These are phyloP conservation scores for Biancaea sappan DNA, from an alignment of 306 rosid species.

Conservation along the genomic window DNA sequence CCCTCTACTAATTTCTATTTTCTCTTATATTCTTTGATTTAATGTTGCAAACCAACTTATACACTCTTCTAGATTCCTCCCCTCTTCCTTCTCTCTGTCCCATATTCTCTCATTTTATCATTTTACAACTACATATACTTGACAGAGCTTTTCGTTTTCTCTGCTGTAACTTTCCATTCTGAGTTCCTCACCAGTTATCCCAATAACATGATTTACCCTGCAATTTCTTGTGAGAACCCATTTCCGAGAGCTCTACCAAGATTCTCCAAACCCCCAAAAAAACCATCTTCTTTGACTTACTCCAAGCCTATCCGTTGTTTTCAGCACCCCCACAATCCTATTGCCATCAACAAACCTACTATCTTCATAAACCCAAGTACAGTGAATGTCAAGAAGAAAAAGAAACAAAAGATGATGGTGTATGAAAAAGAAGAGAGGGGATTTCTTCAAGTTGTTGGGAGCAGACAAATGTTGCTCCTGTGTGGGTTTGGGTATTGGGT, in stretches of 20 bases:
- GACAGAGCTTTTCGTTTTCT: neutral
- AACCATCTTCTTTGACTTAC: conserved; percentile 7
- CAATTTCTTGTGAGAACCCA: conserved; percentile 35
- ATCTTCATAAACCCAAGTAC: conserved; percentile 29
- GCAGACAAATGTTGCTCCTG: conserved; percentile 50
- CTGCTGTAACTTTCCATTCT: neutral
- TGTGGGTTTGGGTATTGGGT: conserved; percentile 94
- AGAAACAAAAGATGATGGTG: conserved; percentile 17
- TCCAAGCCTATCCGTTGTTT: conserved; percentile 37
- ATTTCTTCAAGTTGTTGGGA: conserved; percentile 40
- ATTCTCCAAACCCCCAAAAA: conserved; percentile 17
- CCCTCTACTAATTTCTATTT: neutral
- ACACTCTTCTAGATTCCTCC: conserved; percentile 65
- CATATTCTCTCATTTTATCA: neutral
- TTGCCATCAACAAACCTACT: conserved; percentile 27
- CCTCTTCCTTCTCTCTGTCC: neutral
- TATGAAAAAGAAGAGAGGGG: conserved; percentile 35
- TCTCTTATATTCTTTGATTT: neutral
- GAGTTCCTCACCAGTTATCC: neutral
- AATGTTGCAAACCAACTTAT: conserved; percentile 16
- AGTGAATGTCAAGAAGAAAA: conserved; percentile 15
- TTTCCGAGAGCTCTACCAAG: conserved; percentile 34
- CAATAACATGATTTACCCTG: conserved; percentile 51
- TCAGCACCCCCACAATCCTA: conserved; percentile 35
- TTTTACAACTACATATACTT: neutral